A percentile compares a stretch with the other conserved stretches of the same genome.
These are phyloP conservation scores for Cyclotella distinguenda DNA, from an alignment of 108 stramenopile species.

Conservation along the genomic window DNA sequence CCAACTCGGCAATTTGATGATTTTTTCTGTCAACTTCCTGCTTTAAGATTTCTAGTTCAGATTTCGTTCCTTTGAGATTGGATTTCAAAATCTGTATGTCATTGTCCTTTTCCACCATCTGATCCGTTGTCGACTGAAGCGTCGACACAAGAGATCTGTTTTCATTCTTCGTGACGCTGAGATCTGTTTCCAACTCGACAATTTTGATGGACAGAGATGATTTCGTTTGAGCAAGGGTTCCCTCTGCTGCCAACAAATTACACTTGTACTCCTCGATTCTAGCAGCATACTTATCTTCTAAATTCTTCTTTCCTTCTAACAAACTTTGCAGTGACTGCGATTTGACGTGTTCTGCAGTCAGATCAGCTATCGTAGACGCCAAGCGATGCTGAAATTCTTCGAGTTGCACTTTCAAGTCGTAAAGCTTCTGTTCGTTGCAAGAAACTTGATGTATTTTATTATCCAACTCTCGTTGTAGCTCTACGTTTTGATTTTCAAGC, in stretches of 20 bases:
- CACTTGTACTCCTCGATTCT: constrained; percentile 24
- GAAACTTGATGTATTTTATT: constrained; percentile 37
- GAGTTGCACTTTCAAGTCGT: constrained; percentile 44
- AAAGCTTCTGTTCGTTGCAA: constrained; percentile 39
- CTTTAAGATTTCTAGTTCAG: too few relatives aligned
- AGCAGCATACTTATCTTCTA: constrained; percentile 21
- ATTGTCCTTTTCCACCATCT: constrained; percentile 11
- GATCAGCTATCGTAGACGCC: constrained; percentile 33
- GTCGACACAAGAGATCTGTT: constrained; percentile 24
- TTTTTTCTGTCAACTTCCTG: too few relatives aligned
- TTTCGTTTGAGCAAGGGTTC: constrained; percentile 36
- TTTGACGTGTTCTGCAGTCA: constrained; percentile 39
- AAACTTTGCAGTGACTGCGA: constrained; percentile 28
- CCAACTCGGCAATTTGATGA: too few relatives aligned
- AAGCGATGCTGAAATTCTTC: constrained; percentile 47
- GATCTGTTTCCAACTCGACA: constrained; percentile 34
- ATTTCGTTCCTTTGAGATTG: constrained; percentile 24
- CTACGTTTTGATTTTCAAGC: constrained; percentile 45
- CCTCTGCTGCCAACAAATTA: constrained; percentile 16
- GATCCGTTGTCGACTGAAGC: constrained; percentile 31
- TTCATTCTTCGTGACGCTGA: constrained; percentile 12
- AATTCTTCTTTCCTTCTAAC: constrained; percentile 16
- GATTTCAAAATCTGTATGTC: constrained; percentile 30
- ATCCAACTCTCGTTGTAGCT: constrained; percentile 48
- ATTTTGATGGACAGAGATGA: constrained; percentile 48